Conservation (phyloP, 768 basidiomycete species). For the Trametes maxima region DNA sequence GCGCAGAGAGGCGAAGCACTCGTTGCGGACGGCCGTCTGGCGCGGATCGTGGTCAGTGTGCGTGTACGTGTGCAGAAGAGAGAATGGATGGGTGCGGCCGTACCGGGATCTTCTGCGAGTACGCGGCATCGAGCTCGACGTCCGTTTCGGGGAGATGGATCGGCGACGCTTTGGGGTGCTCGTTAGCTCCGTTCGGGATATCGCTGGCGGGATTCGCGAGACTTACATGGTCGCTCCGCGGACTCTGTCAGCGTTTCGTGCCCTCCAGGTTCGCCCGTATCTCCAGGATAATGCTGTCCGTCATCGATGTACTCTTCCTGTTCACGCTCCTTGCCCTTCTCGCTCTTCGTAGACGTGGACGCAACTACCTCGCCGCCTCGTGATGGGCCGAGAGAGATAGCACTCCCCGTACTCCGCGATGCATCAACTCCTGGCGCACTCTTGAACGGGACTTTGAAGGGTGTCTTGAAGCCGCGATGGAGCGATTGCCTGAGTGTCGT, state of each 20-base stretch:
- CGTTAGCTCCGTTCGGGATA: not conserved
- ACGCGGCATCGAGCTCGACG: constrained; percentile 32
- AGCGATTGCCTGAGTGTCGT: constrained; percentile 15
- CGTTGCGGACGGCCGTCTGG: constrained; percentile 25
- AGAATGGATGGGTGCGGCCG: not conserved
- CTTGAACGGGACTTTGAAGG: constrained; percentile 36
- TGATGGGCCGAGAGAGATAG: not conserved
- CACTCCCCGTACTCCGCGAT: not conserved
- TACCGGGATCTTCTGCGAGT: constrained; percentile 36
- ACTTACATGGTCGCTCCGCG: constrained; percentile 2
- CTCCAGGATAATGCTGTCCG: not conserved
- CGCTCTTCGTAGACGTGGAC: not conserved
- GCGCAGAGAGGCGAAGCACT: constrained; percentile 43
- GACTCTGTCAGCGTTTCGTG: too few species aligned
- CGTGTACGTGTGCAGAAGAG: not conserved
- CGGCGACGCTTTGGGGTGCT: constrained; percentile 13
- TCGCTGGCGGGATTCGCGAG: not conserved
- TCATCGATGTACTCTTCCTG: not conserved
- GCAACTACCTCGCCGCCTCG: not conserved
- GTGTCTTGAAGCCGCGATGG: not conserved
- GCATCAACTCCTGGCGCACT: constrained; percentile 4
- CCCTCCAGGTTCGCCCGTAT: too few species aligned
- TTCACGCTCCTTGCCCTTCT: constrained; percentile 2
- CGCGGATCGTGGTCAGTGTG: constrained; percentile 2
- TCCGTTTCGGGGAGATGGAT: constrained; percentile 24